A percentile compares a stretch with the other conserved stretches of the same genome.
Evolutionary conservation across 305 asterid genomes (phyloP).

Genomic region (Withania somnifera): DNA sequence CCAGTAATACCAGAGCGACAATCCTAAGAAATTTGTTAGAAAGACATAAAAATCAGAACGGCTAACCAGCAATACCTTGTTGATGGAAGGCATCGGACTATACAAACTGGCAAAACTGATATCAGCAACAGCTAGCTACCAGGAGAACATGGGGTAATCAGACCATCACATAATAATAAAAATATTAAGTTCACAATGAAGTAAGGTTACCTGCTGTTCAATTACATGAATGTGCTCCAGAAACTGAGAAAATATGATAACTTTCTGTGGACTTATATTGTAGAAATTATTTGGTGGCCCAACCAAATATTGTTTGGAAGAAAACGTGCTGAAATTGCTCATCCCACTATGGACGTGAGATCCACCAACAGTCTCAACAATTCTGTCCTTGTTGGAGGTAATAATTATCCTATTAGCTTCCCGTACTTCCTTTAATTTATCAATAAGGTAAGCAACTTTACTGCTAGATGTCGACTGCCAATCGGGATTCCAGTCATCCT

Average conservation of each 20-base stretch:
- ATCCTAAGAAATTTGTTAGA: neutral
- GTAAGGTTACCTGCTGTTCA: constrained; percentile 70
- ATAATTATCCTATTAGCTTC: constrained; percentile 42
- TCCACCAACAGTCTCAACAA: constrained; percentile 15
- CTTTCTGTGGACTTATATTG: constrained; percentile 47
- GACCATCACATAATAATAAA: constrained; percentile 12
- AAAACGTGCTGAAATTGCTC: constrained; percentile 11
- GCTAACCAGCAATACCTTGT: constrained; percentile 38
- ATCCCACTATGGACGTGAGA: constrained; percentile 13
- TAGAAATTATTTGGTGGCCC: constrained; percentile 18
- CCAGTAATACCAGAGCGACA: neutral
- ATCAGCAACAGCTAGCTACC: constrained; percentile 63
- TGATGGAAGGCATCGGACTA: constrained; percentile 79
- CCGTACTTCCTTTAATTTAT: constrained; percentile 44
- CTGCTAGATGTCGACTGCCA: constrained; percentile 99
- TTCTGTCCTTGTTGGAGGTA: constrained; percentile 21
- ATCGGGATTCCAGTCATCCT: constrained; percentile 99
- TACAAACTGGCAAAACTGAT: constrained; percentile 79
- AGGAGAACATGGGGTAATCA: constrained; percentile 9
- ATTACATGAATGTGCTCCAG: constrained; percentile 94
- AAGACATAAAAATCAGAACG: constrained; percentile 1
- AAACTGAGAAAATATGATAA: constrained; percentile 91
- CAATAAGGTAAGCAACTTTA: constrained; percentile 75
- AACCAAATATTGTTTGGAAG: constrained; percentile 16
- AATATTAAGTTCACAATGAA: constrained; percentile 11